phyloP scores from a whole-genome alignment of 2,329 filamentous ascomycete genomes.

The Incumbomyces lentus region DNA sequence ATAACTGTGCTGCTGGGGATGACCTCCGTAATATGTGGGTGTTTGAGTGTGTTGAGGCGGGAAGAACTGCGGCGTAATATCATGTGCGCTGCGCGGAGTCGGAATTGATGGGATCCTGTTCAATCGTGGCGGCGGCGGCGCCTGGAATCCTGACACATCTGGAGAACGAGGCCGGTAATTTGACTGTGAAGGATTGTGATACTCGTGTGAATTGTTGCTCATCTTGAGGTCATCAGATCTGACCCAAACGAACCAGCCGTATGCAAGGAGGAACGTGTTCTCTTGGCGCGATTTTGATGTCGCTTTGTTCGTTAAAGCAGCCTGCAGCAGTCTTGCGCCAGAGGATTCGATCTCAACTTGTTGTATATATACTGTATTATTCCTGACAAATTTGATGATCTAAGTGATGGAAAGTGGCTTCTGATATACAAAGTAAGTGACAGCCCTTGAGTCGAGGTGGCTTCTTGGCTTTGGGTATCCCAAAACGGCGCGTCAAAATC shows the following conservation, averaged over 20 bases:
- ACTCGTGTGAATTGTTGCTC: conserved; percentile 5
- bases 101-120: conserved; percentile 24
- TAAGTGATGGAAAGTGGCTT: no score
- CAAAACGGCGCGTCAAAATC: no score
- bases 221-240: not conserved
- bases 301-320: not conserved
- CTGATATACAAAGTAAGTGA: no score
- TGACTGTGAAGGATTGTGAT: not conserved
- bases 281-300: not conserved
- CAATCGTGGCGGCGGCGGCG: conserved; percentile 27
- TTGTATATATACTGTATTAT: no score
- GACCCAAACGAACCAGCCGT: not conserved
- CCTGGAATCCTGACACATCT: conserved; percentile 40
- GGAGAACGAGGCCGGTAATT: conserved; percentile 39
- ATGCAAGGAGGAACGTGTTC: not conserved
- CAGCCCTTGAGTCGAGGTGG: no score
- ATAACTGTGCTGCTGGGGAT: conserved; percentile 5
- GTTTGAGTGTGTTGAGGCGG: conserved; percentile 23
- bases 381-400: no score
- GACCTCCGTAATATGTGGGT: conserved; percentile 17
- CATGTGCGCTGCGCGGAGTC: conserved; percentile 30
- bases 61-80: conserved; percentile 38
- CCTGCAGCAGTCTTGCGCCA: no score
- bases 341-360: no score
- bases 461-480: no score